Conservation (phyloP, 768 basidiomycete species). For the Tylopilus sp. region DNA sequence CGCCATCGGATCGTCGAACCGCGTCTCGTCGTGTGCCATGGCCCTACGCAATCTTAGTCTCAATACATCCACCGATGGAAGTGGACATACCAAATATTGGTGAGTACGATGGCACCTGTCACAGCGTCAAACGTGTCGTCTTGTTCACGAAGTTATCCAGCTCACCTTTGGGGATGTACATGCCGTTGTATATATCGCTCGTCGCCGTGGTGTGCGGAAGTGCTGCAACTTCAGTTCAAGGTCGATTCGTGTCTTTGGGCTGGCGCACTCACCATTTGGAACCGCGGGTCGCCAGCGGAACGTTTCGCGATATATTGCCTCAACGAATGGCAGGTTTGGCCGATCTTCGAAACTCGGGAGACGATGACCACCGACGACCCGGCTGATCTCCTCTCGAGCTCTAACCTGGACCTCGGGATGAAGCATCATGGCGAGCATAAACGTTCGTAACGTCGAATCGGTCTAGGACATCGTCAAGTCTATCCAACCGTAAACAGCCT, state of each 20-base stretch:
- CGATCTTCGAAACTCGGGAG: constrained; percentile 30
- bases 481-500: not conserved
- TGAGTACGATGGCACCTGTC: constrained; percentile 20
- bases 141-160: not conserved
- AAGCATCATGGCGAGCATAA: constrained; percentile 34
- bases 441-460: constrained; percentile 16
- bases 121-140: not conserved
- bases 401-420: constrained; percentile 31
- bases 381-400: constrained; percentile 32
- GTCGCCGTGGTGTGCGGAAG: constrained; percentile 22
- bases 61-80: not conserved
- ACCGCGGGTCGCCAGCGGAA: constrained; percentile 30
- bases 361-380: constrained; percentile 28
- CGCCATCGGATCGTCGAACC: constrained; percentile 48
- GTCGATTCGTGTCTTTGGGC: not conserved
- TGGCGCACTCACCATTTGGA: constrained; percentile 24
- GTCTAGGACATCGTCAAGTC: constrained; percentile 9
- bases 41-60: constrained; percentile 30
- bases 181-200: constrained; percentile 28
- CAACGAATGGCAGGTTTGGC: constrained; percentile 28
- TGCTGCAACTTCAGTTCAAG: constrained; percentile 6
- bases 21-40: constrained; percentile 46
- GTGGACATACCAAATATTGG: constrained; percentile 24
- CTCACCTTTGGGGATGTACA: constrained; percentile 31
- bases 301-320: constrained; percentile 31